Percentiles rank a stretch among this genome's conserved stretches.
Evolutionary conservation across 2,329 filamentous ascomycete species (phyloP).

Genomic region (Helicocarpus griseus): DNA sequence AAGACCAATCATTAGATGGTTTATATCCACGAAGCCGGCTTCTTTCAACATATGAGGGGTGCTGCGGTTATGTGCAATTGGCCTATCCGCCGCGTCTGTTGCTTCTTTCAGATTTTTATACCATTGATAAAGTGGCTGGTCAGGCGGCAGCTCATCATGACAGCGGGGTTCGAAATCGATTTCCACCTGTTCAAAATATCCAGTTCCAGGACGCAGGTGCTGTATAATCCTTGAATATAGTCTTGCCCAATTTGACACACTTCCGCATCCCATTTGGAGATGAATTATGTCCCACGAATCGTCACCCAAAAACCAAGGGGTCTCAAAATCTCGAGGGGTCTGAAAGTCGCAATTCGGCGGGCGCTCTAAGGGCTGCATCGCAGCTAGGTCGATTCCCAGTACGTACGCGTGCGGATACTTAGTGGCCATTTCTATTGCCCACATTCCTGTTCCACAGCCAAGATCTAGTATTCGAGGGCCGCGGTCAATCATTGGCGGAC

Average conservation of each 20-base stretch:
- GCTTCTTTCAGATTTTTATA: conserved; percentile 57
- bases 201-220: conserved; percentile 67
- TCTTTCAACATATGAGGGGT: conserved; percentile 53
- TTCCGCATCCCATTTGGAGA: conserved; percentile 67
- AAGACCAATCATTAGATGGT: conserved; percentile 57
- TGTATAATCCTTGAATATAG: conserved; percentile 62
- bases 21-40: conserved; percentile 72
- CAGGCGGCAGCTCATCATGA: conserved; percentile 32
- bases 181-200: conserved; percentile 78
- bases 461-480: conserved; percentile 49
- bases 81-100: conserved; percentile 55
- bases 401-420: conserved; percentile 51
- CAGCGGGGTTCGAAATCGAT: conserved; percentile 71
- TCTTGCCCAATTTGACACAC: conserved; percentile 63
- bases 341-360: conserved; percentile 59
- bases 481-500: conserved; percentile 5
- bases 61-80: conserved; percentile 52
- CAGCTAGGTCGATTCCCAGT: conserved; percentile 51
- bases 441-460: conserved; percentile 83
- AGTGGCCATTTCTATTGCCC: conserved; percentile 79
- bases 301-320: conserved; percentile 58
- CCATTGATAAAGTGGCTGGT: conserved; percentile 57
- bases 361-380: conserved; percentile 58
- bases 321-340: conserved; percentile 65
- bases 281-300: conserved; percentile 76